Percentiles rank a stretch among this genome's conserved stretches.
phyloP scores from a whole-genome alignment of 2,329 filamentous ascomycete genomes.

The Cytospora paraplurivora region DNA sequence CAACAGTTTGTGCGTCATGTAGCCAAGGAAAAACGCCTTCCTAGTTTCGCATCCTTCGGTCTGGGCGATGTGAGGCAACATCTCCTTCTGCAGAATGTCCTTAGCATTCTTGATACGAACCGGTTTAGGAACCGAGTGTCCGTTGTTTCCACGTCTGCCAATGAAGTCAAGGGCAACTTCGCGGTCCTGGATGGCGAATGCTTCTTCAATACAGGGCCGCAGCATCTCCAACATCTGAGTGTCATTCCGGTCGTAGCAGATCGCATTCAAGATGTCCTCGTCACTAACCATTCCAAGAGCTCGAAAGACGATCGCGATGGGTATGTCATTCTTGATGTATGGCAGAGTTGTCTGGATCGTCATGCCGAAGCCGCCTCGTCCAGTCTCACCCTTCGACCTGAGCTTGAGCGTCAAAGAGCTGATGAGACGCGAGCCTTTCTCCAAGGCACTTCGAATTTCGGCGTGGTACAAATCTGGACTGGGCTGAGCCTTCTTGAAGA shows the following conservation, averaged over 20 bases:
- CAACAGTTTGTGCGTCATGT: constrained; percentile 96
- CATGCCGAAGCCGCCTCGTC: constrained; percentile 79
- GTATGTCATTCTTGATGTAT: constrained; percentile 91
- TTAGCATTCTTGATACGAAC: constrained; percentile 90
- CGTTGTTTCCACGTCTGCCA: constrained; percentile 78
- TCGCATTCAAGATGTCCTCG: constrained; percentile 96
- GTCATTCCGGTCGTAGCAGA: constrained; percentile 93
- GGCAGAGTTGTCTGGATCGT: constrained; percentile 90
- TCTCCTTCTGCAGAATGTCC: constrained; percentile 96
- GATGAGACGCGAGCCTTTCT: constrained; percentile 93
- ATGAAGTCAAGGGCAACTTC: constrained; percentile 95
- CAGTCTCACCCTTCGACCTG: constrained; percentile 78
- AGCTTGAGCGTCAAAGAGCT: constrained; percentile 91
- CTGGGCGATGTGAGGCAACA: constrained; percentile 94
- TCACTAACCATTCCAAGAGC: constrained; percentile 95
- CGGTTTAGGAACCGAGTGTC: constrained; percentile 74
- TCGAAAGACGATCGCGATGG: constrained; percentile 93
- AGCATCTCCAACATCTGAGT: constrained; percentile 97
- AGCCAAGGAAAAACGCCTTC: constrained; percentile 97
- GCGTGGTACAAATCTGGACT: constrained; percentile 91
- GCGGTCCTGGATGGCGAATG: constrained; percentile 92
- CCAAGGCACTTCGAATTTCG: constrained; percentile 93
- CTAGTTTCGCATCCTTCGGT: constrained; percentile 90
- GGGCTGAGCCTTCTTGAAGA: constrained; percentile 96
- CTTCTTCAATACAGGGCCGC: constrained; percentile 95